Evolutionary conservation across 495 filamentous ascomycete species (phyloP).

Genomic region (Penicillium salamii): DNA sequence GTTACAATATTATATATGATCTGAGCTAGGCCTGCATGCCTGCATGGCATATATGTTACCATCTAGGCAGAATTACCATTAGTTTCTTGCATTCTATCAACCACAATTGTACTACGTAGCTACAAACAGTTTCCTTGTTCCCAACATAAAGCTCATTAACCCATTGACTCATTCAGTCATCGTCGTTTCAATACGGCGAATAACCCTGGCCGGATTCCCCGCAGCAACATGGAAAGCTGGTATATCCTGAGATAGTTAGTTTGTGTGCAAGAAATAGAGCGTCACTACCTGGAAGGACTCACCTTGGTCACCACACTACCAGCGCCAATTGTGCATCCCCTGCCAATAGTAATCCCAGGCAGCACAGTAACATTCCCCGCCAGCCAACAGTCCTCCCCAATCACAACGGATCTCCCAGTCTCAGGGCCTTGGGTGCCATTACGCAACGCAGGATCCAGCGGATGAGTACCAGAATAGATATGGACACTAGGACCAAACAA

Average conservation of each 20-base stretch:
- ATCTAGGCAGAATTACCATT: too few species aligned
- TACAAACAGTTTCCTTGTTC: too few species aligned
- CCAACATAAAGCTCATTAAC: too few species aligned
- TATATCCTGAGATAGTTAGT: conserved; percentile 47
- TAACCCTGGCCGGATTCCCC: conserved; percentile 64
- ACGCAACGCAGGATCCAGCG: conserved; percentile 67
- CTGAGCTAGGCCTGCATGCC: too few species aligned
- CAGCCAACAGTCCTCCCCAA: conserved; percentile 90
- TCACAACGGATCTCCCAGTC: conserved; percentile 66
- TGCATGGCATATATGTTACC: conserved; percentile 14
- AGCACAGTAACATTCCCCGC: conserved; percentile 73
- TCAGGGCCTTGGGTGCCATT: conserved; percentile 77
- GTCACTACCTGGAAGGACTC: too few species aligned
- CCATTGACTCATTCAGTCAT: conserved; percentile 23
- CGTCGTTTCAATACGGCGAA: conserved; percentile 51
- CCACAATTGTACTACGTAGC: too few species aligned
- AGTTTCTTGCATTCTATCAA: too few species aligned
- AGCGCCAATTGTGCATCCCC: conserved; percentile 74
- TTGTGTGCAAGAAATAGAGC: too few species aligned
- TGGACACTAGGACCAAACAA: conserved; percentile 74
- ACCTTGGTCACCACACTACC: conserved; percentile 90
- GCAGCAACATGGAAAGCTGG: conserved; percentile 60
- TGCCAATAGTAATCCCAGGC: conserved; percentile 79
- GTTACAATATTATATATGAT: too few species aligned
- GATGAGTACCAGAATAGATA: conserved; percentile 72